Evolutionary conservation across 768 basidiomycete species (phyloP), one percentile per base, ranked within the genome.

Genomic region (Tubosaeta sp.): DNA sequence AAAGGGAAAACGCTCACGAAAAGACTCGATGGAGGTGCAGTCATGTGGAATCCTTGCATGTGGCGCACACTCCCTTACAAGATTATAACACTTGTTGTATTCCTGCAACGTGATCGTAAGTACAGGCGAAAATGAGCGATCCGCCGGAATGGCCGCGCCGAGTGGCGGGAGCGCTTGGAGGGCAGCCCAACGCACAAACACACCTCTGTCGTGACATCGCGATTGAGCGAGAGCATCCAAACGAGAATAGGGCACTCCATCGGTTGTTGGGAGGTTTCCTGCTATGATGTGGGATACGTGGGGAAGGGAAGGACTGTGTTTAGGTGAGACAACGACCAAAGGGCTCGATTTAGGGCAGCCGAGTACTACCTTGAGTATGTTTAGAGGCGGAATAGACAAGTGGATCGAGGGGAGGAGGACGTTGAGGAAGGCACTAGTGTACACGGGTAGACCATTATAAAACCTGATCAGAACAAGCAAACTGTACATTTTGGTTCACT

Each of bases 141-240:
- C 33, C 32, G 17, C 33, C 52, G 43, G 44, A 50, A 48, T 43
- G 22, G 52, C 58, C 46, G 57, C 42, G 50, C 49, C 43, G 6
- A 42, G 50, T 22, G 27, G 41, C 50, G 26, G 39, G 26, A 3
- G 38, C 17, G n/a, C 17, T 34, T 41, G 38, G 9, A 13, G 39
- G 14, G 29, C 29, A 29, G 33, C n/a, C 16, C 43, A 29, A n/a
- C 37, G 17, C 14, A 35, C 33, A 27, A 5, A 46, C 79, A 56
- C 61, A 84, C 87, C 66, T 83, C 79, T 67, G 75, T 73, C 12
- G 82, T 79, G 64, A 88, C 81, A 66, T 88, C 85, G 50, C 87
- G 75, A 59, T 88, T 88, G 64, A 88, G 69, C 5, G 84, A 85
- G 46, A 90, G 71, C 84, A 88, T 88, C 87, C 87, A 90, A 22